These are phyloP conservation scores for Syncephalastrum racemosum DNA, from an alignment of 371 early-diverging fungal species.

Conservation along the genomic window DNA sequence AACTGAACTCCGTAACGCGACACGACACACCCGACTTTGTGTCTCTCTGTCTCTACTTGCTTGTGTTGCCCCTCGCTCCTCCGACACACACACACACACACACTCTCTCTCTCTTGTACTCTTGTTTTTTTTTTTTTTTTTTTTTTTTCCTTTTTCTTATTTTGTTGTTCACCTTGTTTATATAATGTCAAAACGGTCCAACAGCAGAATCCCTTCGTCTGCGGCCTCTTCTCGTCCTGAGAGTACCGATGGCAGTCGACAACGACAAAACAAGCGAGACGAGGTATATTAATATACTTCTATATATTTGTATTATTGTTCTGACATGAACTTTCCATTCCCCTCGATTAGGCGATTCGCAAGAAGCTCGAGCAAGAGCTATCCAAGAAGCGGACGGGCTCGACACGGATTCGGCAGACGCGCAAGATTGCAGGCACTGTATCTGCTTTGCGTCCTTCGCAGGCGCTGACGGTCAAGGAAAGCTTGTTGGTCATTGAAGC, in stretches of 20 bases:
- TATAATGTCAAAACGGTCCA: slow-evolving; percentile 15
- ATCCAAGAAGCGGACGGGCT: slow-evolving; percentile 60
- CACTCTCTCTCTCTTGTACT: not conserved
- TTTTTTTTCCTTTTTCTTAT: not conserved
- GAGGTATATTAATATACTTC: slow-evolving; percentile 24
- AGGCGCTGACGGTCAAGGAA: slow-evolving; percentile 89
- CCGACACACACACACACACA: too few species aligned
- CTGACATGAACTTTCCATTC: slow-evolving; percentile 55
- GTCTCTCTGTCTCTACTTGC: too few species aligned
- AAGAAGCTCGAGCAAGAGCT: slow-evolving; percentile 75
- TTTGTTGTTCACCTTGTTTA: not conserved
- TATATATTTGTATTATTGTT: slow-evolving; percentile 82
- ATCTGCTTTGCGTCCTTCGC: slow-evolving; percentile 81
- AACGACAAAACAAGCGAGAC: slow-evolving; percentile 44
- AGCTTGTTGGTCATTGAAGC: slow-evolving; percentile 88
- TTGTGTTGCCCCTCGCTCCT: too few species aligned
- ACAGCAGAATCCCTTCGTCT: slow-evolving; percentile 32
- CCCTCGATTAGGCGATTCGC: slow-evolving; percentile 43
- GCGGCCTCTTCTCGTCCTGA: slow-evolving; percentile 28
- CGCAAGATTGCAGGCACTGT: slow-evolving; percentile 80
- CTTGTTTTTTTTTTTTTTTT: not conserved
- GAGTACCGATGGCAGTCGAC: slow-evolving; percentile 31
- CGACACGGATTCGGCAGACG: slow-evolving; percentile 26
- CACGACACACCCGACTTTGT: too few species aligned
- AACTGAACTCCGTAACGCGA: too few species aligned